Conservation (phyloP, 768 basidiomycete genomes). For the Psilocybe azurescens region DNA sequence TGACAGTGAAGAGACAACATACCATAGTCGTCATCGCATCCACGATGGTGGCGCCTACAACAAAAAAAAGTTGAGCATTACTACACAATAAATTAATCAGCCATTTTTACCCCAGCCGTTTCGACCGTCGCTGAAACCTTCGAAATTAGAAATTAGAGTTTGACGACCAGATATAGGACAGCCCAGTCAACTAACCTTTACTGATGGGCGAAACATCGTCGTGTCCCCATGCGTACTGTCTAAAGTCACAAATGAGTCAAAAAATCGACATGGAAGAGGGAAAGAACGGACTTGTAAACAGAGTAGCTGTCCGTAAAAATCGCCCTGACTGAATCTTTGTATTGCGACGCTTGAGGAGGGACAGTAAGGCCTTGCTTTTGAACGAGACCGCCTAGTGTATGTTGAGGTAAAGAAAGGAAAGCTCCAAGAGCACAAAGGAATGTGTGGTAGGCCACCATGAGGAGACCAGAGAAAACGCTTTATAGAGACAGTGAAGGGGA, state of each 20-base stretch:
- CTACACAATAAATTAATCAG: neutral
- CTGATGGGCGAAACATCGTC: conserved; percentile 62
- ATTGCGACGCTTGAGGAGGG: conserved; percentile 41
- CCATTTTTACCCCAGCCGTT: conserved; percentile 47
- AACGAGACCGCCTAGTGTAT: conserved; percentile 41
- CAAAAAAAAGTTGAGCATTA: conserved; percentile 21
- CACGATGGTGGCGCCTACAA: conserved; percentile 62
- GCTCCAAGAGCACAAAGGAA: conserved; percentile 31
- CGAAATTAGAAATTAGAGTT: no score
- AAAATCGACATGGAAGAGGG: neutral
- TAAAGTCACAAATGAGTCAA: conserved; percentile 23
- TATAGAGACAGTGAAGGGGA: neutral
- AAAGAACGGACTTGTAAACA: conserved; percentile 55
- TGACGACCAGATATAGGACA: neutral
- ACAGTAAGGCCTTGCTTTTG: conserved; percentile 49
- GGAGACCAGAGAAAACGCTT: neutral
- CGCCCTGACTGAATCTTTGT: conserved; percentile 47
- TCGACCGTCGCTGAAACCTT: conserved; percentile 40
- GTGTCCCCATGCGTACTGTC: conserved; percentile 62
- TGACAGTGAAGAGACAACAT: conserved; percentile 13
- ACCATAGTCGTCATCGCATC: conserved; percentile 71
- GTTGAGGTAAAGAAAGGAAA: conserved; percentile 26
- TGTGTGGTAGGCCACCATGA: conserved; percentile 25
- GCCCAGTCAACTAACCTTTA: conserved; percentile 31
- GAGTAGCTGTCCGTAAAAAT: conserved; percentile 58